phyloP scores from a whole-genome alignment of 257 asterid species.

The Petunia axillaris region DNA sequence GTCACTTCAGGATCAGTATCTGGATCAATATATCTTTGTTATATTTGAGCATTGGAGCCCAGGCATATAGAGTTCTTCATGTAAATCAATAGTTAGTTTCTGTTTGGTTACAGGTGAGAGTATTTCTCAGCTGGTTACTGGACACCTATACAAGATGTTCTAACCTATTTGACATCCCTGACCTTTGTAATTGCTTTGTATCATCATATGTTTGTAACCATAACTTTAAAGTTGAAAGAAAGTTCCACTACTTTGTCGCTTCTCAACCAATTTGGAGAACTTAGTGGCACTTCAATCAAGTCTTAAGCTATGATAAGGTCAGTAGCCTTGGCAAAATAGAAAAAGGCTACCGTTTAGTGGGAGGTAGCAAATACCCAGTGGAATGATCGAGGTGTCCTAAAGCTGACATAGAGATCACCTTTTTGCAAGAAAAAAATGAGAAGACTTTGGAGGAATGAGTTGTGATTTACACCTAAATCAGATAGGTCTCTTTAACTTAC shows the following conservation, averaged over 20 bases:
- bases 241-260: neutral
- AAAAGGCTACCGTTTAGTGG: too few relatives aligned
- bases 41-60: constrained; percentile 19
- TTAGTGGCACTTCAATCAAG: neutral
- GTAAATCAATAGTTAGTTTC: constrained; percentile 46
- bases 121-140: constrained; percentile 33
- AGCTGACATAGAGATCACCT: too few relatives aligned
- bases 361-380: too few relatives aligned
- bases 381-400: too few relatives aligned
- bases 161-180: constrained; percentile 41
- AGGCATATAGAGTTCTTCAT: constrained; percentile 27
- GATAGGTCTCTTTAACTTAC: too few relatives aligned
- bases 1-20: constrained; percentile 9
- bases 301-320: neutral
- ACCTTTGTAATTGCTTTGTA: constrained; percentile 34
- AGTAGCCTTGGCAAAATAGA: too few relatives aligned
- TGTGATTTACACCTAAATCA: too few relatives aligned
- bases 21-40: neutral
- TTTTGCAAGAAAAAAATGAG: too few relatives aligned
- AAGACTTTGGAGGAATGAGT: too few relatives aligned
- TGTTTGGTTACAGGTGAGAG: constrained; percentile 38
- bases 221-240: constrained; percentile 28
- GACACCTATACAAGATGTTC: constrained; percentile 32
- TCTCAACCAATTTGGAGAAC: neutral
- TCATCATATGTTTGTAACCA: constrained; percentile 23